phyloP scores from a whole-genome alignment of 805 yeast genomes.

The Dipodascus albidus region DNA sequence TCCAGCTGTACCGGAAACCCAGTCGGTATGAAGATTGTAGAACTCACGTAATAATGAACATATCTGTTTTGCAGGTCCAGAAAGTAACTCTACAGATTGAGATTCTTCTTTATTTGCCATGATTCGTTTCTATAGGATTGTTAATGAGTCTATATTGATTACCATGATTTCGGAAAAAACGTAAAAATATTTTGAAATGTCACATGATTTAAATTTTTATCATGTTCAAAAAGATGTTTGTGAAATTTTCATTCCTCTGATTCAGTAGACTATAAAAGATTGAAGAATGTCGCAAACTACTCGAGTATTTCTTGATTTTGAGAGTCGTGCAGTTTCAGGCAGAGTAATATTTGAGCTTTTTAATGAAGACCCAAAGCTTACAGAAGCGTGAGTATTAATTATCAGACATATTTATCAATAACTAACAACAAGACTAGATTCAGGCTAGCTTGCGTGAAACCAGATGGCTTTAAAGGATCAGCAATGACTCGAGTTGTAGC shows the following conservation, averaged over 20 bases:
- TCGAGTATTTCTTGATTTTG: slow-evolving; percentile 13
- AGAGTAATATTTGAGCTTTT: slow-evolving; percentile 14
- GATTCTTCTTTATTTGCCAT: too few species aligned
- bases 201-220: too few species aligned
- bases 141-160: too few species aligned
- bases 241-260: not conserved
- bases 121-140: too few species aligned
- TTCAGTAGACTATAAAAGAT: not conserved
- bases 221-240: too few species aligned
- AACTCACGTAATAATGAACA: slow-evolving; percentile 71
- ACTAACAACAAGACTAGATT: slow-evolving; percentile 29
- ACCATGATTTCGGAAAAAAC: too few species aligned
- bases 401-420: slow-evolving; percentile 28
- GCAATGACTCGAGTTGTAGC: slow-evolving; percentile 84
- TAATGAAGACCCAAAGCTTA: slow-evolving; percentile 13
- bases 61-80: slow-evolving; percentile 63
- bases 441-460: slow-evolving; percentile 2
- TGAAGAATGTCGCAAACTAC: not conserved
- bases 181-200: too few species aligned
- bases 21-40: slow-evolving; percentile 49
- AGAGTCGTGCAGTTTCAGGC: slow-evolving; percentile 10
- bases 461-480: slow-evolving; percentile 46
- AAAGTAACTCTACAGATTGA: not conserved
- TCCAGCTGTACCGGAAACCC: slow-evolving; percentile 97
- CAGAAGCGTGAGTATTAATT: slow-evolving; percentile 4